phyloP scores from a whole-genome alignment of 108 stramenopile genomes.

The Aurantiochytrium sp. region DNA sequence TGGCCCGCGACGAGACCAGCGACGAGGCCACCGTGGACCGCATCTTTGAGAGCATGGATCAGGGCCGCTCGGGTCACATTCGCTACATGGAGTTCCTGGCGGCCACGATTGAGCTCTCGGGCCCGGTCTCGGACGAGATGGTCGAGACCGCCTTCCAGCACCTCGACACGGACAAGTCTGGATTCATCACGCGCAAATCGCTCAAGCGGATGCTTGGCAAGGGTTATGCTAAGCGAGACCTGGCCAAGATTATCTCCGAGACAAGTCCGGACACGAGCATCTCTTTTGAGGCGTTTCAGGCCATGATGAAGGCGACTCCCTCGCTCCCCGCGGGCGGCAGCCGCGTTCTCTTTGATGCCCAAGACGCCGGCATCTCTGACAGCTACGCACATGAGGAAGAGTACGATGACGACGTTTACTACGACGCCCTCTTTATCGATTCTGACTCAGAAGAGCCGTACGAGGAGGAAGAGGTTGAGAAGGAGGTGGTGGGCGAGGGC shows the following conservation, averaged over 20 bases:
- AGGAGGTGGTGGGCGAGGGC: neutral
- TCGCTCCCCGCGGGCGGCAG: neutral
- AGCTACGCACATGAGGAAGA: neutral
- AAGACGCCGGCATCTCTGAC: neutral
- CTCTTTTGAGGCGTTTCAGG: neutral
- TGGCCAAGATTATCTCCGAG: neutral
- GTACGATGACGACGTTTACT: neutral
- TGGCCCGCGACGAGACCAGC: neutral
- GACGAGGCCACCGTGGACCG: neutral
- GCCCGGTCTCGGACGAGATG: conserved; percentile 21
- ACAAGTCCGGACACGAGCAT: neutral
- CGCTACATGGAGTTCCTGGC: conserved; percentile 21
- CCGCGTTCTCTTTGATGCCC: neutral
- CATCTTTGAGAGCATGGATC: neutral
- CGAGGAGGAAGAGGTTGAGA: neutral
- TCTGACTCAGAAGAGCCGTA: neutral
- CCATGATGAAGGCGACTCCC: neutral
- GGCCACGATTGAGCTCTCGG: neutral
- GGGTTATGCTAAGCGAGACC: neutral
- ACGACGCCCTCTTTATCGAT: neutral
- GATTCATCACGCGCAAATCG: neutral
- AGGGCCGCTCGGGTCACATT: neutral
- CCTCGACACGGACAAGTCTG: neutral
- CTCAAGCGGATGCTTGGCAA: neutral
- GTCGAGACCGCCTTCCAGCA: neutral